Percentiles rank a stretch among this genome's conserved stretches.
Evolutionary conservation across 441 rosid species (phyloP).

Genomic region (Pelargonium fulgidum): DNA sequence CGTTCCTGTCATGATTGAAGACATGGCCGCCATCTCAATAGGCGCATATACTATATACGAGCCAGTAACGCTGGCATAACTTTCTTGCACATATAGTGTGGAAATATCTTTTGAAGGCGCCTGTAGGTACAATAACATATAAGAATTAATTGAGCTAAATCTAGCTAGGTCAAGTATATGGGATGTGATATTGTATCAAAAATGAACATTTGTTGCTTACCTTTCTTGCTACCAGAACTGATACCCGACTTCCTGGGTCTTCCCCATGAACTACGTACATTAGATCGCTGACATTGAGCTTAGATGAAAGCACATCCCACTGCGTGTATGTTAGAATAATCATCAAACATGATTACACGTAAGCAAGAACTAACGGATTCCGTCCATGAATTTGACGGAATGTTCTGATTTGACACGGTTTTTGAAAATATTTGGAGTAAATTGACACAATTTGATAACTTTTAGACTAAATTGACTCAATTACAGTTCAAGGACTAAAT

Average conservation of each 20-base stretch:
- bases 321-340: background rate
- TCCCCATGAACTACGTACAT: background rate
- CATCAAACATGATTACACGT: no score
- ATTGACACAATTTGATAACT: no score
- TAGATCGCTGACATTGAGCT: background rate
- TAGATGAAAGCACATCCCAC: conserved; percentile 2
- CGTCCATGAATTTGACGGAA: no score
- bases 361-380: no score
- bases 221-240: background rate
- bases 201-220: background rate
- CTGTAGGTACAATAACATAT: conserved; percentile 13
- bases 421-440: no score
- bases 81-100: conserved; percentile 37
- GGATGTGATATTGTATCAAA: no score
- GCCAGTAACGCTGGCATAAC: conserved; percentile 26
- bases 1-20: conserved; percentile 24
- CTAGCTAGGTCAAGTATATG: background rate
- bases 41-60: conserved; percentile 40
- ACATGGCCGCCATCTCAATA: conserved; percentile 25
- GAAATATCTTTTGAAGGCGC: conserved; percentile 12
- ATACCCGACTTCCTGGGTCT: background rate
- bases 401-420: no score
- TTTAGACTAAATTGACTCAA: no score
- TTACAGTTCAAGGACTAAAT: no score
- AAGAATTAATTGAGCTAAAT: background rate